Evolutionary conservation across 2,329 filamentous ascomycete genomes (phyloP).

Genomic region (Clonostachys rhizophaga): DNA sequence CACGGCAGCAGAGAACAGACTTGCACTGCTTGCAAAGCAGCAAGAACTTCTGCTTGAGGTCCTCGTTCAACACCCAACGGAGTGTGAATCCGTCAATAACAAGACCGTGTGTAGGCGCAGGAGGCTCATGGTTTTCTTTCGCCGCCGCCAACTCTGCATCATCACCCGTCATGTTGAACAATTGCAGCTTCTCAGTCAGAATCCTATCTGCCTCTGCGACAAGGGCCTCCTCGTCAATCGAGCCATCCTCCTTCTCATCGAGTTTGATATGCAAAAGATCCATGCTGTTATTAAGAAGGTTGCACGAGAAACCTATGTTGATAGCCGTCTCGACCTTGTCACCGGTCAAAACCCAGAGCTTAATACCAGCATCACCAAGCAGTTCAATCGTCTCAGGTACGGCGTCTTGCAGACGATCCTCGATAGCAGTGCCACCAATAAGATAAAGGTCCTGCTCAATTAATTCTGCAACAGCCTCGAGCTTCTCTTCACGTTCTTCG

Average conservation of each 20-base stretch:
- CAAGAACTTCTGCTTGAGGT: conserved; percentile 85
- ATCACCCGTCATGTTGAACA: conserved; percentile 76
- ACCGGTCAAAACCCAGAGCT: conserved; percentile 96
- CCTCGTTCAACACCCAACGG: conserved; percentile 78
- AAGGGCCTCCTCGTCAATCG: conserved; percentile 40
- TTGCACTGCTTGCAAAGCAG: conserved; percentile 96
- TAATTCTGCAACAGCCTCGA: conserved; percentile 82
- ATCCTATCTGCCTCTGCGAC: conserved; percentile 60
- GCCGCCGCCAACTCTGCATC: conserved; percentile 81
- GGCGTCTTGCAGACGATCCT: conserved; percentile 93
- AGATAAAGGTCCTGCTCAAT: conserved; percentile 89
- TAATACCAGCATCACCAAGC: conserved; percentile 90
- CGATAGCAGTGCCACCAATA: conserved; percentile 91
- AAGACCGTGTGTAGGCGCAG: conserved; percentile 82
- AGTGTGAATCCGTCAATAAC: conserved; percentile 94
- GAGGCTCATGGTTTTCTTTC: conserved; percentile 78
- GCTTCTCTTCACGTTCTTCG: conserved; percentile 83
- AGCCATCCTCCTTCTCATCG: conserved; percentile 62
- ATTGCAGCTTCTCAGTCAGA: conserved; percentile 67
- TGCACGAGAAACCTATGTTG: conserved; percentile 99
- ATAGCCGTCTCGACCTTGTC: conserved; percentile 99
- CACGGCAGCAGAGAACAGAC: conserved; percentile 93
- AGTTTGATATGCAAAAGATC: conserved; percentile 89
- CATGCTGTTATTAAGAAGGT: conserved; percentile 96
- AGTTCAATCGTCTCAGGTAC: conserved; percentile 94